Percentiles rank a stretch among this genome's conserved stretches.
phyloP scores from a whole-genome alignment of 257 asterid species.

The Solanum piurae region DNA sequence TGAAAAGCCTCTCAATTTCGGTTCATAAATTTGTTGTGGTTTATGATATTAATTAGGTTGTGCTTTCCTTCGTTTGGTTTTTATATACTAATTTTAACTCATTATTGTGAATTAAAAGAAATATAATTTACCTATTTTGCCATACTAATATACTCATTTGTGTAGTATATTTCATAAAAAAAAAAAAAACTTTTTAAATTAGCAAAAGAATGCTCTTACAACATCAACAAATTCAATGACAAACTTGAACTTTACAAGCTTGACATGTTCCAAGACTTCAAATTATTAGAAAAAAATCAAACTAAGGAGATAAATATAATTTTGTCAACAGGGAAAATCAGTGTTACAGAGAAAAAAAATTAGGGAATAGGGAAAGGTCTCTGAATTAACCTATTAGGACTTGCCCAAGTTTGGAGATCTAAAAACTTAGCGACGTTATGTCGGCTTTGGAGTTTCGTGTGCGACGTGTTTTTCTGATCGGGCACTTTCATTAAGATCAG shows the following conservation, averaged over 20 bases:
- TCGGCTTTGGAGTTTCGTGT: conserved; percentile 16
- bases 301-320: neutral
- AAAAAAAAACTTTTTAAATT: neutral
- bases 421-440: neutral
- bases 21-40: too few relatives aligned
- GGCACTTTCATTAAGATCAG: neutral
- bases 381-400: conserved; percentile 11
- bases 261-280: neutral
- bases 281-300: neutral
- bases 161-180: neutral
- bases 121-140: neutral
- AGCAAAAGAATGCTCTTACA: neutral
- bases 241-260: neutral
- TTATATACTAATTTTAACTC: neutral
- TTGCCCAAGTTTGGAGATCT: conserved; percentile 4
- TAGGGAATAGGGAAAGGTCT: neutral
- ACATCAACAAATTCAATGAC: neutral
- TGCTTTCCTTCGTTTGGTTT: neutral
- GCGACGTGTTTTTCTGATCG: neutral
- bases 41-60: neutral
- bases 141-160: neutral
- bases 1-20: neutral
- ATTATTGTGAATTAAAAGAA: neutral
- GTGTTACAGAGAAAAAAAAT: neutral
- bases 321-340: too few relatives aligned